Evolutionary conservation across 768 basidiomycete species (phyloP), one percentile per base, ranked within the genome.

Genomic region (Rhodosporidiobolus sp.): DNA sequence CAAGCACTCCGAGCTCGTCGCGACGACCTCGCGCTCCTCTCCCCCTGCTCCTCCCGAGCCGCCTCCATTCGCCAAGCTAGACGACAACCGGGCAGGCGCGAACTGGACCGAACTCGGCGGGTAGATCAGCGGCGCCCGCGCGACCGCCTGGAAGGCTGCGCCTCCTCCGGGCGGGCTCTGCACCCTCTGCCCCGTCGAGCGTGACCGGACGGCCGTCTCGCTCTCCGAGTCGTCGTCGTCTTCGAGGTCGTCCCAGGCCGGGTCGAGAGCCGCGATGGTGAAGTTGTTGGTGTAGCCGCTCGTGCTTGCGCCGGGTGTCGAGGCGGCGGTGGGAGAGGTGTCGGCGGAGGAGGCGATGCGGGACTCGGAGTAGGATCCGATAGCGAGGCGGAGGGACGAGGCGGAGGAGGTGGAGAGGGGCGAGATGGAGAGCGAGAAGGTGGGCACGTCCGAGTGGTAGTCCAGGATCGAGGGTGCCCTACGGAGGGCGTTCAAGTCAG

Each of bases 81-180:
- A 45, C n/a, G 50, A 60, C 35, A 76, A 28, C 56, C 72, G 50
- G 8, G 71, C 85, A 26, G 96, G 96, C 76, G 96, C 93, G 91
- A 94, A 98, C 78, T 90, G 92, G 59, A 97, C 82, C 80, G 88
- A 90, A 22, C 94, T 97, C 17, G 92, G 91, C 26, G 96, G 96
- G 82, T 95, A 97, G 56, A 91, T 89, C 75, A 96, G 90, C 74
- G 87, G 86, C 3, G 89, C 87, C 76, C 91, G 88, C 70, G 91
- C 92, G 30, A 94, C 86, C 10, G 89, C 89, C 52, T 89, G 87
- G 80, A 95, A 96, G 82, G 94, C 91, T 16, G 89, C 60, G 20
- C 48, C 24, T n/a, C 45, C 45, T 50, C 86, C 90, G 88, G 50
- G 86, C 87, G 78, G 87, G 32, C 38, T 43, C 38, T 43, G 38